Evolutionary conservation across 257 asterid species (phyloP).

Genomic region (Nicotiana obtusifolia): DNA sequence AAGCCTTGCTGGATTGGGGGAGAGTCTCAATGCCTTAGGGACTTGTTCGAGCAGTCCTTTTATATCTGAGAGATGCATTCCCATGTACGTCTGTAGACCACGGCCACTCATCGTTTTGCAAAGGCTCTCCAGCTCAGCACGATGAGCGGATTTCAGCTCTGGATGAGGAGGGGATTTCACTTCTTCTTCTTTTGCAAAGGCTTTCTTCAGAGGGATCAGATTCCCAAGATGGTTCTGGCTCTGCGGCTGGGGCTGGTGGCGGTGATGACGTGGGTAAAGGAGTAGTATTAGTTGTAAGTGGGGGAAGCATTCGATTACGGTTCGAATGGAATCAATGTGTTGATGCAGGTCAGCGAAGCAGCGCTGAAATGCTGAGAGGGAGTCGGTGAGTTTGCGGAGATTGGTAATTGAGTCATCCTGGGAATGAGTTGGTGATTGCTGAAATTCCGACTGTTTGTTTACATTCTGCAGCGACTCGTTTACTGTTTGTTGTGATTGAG

Average conservation of each 20-base stretch:
- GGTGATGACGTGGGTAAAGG: slow-evolving; percentile 11
- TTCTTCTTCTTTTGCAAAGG: too few species aligned
- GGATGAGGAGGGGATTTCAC: neutral
- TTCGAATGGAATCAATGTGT: slow-evolving; percentile 48
- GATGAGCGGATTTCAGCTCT: neutral
- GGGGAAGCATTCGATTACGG: slow-evolving; percentile 32
- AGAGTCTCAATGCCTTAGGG: slow-evolving; percentile 52
- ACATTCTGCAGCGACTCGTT: neutral
- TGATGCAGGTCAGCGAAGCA: slow-evolving; percentile 52
- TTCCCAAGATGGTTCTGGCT: neutral
- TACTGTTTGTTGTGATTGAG: neutral
- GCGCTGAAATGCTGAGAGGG: slow-evolving; percentile 43
- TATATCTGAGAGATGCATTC: slow-evolving; percentile 26
- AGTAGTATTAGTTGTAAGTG: slow-evolving; percentile 13
- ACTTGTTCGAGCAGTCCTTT: slow-evolving; percentile 53
- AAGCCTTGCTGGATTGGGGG: slow-evolving; percentile 47
- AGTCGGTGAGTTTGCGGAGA: slow-evolving; percentile 41
- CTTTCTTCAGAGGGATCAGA: slow-evolving; percentile 5
- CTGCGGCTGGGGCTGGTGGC: neutral
- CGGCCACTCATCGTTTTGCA: slow-evolving; percentile 50
- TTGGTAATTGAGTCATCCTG: slow-evolving; percentile 28
- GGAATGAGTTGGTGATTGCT: slow-evolving; percentile 13
- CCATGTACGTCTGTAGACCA: slow-evolving; percentile 44
- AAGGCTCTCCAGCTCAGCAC: slow-evolving; percentile 32
- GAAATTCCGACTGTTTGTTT: neutral